Conservation (phyloP, 2,329 filamentous ascomycete genomes). For the Penicillium hesseltinei region DNA sequence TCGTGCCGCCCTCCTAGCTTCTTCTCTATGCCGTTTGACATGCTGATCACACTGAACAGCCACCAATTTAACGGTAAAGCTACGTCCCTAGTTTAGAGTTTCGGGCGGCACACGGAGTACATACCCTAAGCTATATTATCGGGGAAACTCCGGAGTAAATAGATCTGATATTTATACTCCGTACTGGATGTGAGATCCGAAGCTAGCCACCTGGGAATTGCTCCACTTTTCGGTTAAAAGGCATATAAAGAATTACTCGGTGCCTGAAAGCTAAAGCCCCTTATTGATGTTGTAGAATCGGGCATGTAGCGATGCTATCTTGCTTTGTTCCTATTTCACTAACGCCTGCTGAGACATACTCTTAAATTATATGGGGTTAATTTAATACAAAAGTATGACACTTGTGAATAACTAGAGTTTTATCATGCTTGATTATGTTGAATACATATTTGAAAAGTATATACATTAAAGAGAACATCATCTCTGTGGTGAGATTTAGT, state of each 20-base stretch:
- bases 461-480: background rate
- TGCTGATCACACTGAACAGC: conserved; percentile 13
- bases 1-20: conserved; percentile 2
- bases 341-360: background rate
- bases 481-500: background rate
- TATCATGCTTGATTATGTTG: background rate
- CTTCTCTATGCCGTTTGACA: conserved; percentile 1
- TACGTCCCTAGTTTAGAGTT: background rate
- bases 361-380: background rate
- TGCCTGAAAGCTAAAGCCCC: background rate
- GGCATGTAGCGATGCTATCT: background rate
- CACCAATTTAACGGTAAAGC: conserved; percentile 12
- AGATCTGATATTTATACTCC: too few relatives aligned
- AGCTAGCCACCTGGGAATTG: too few relatives aligned
- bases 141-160: too few relatives aligned
- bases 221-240: too few relatives aligned
- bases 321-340: background rate
- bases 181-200: too few relatives aligned
- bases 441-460: background rate
- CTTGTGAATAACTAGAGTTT: background rate
- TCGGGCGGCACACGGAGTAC: background rate
- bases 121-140: too few relatives aligned
- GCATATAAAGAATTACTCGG: background rate
- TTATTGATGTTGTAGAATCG: background rate
- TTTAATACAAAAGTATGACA: background rate